Conservation (phyloP, 2,329 filamentous ascomycete genomes). For the Nakataea oryzae region DNA sequence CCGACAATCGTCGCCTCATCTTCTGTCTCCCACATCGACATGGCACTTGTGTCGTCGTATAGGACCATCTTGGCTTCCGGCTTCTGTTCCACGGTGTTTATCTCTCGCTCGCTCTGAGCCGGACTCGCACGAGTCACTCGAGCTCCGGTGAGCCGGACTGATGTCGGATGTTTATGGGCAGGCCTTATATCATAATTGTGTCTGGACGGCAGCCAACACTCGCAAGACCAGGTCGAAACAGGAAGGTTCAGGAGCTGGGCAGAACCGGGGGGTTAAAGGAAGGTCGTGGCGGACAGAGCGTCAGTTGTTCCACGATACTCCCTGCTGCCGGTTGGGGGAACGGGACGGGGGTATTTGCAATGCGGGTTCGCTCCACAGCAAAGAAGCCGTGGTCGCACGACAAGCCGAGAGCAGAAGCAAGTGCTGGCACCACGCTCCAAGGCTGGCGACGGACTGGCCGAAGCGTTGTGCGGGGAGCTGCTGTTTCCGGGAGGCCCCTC, state of each 20-base stretch:
- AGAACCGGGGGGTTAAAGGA: background rate
- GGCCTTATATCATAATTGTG: slow-evolving; percentile 1
- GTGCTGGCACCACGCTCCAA: background rate
- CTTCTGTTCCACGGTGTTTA: too few relatives aligned
- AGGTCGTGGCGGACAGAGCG: background rate
- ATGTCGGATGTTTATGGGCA: background rate
- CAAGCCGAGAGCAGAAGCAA: background rate
- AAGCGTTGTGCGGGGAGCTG: background rate
- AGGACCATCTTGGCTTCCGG: background rate
- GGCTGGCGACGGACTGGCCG: background rate
- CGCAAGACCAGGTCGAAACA: background rate
- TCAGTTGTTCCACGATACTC: background rate
- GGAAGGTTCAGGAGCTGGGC: background rate
- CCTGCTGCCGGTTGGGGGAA: background rate
- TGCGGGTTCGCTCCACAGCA: background rate
- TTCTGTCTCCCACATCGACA: slow-evolving; percentile 52
- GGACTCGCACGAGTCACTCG: background rate
- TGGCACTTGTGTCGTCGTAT: slow-evolving; percentile 17
- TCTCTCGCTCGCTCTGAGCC: background rate
- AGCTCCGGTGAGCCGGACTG: background rate
- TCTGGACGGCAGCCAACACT: background rate
- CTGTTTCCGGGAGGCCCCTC: background rate
- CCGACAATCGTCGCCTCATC: slow-evolving; percentile 30
- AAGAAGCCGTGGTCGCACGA: background rate
- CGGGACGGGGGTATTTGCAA: background rate